phyloP scores from a whole-genome alignment of 805 yeast genomes.

The Pichia eremophila region DNA sequence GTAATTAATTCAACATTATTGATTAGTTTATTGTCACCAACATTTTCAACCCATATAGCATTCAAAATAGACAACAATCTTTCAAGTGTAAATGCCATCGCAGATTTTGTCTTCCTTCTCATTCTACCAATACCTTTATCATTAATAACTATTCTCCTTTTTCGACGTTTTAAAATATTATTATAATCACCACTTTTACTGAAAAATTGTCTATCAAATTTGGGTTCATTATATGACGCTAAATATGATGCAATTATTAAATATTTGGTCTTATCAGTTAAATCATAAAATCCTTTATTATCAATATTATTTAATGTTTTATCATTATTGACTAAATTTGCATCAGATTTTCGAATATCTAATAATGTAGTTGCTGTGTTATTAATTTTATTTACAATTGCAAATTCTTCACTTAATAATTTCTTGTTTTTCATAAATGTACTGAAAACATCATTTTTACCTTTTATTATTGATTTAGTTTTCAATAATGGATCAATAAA shows the following conservation, averaged over 20 bases:
- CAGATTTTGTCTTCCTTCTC: slow-evolving; percentile 56
- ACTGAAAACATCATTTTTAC: slow-evolving; percentile 21
- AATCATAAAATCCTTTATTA: slow-evolving; percentile 28
- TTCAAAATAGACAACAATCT: slow-evolving; percentile 71
- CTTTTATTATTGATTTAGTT: slow-evolving; percentile 12
- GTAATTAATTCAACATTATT: slow-evolving; percentile 29
- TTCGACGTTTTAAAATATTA: slow-evolving; percentile 30
- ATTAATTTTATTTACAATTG: slow-evolving; percentile 16
- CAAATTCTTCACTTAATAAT: slow-evolving; percentile 18
- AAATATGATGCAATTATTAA: slow-evolving; percentile 74
- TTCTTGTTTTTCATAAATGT: slow-evolving; percentile 19
- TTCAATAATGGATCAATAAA: slow-evolving; percentile 21
- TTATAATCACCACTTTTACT: slow-evolving; percentile 49
- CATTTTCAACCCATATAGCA: slow-evolving; percentile 44
- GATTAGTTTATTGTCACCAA: slow-evolving; percentile 25
- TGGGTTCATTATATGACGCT: slow-evolving; percentile 68
- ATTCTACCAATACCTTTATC: slow-evolving; percentile 35
- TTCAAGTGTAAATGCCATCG: slow-evolving; percentile 69
- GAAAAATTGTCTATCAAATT: slow-evolving; percentile 59
- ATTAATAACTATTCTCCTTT: slow-evolving; percentile 11
- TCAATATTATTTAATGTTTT: slow-evolving; percentile 2
- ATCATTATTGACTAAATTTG: not conserved
- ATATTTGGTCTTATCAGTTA: slow-evolving; percentile 56
- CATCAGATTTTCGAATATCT: slow-evolving; percentile 1
- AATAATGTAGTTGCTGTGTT: slow-evolving; percentile 8